These are phyloP conservation scores for Fusarium succisae DNA, from an alignment of 2,329 filamentous ascomycete genomes.

Conservation along the genomic window DNA sequence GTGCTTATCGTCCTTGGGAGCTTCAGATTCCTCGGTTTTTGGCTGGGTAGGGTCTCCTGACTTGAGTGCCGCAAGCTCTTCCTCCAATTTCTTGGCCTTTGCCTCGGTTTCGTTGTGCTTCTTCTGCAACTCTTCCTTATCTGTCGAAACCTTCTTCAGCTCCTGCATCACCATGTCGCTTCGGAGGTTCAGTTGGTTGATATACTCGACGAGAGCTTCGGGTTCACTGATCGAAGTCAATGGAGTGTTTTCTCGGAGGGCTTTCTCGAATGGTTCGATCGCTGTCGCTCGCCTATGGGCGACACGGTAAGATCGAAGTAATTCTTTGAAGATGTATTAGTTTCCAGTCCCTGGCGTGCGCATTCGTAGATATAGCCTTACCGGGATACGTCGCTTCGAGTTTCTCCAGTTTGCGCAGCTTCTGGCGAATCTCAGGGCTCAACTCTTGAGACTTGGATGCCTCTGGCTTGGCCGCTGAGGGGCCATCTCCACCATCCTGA, in stretches of 20 bases:
- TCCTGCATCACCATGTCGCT: slow-evolving; percentile 95
- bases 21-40: slow-evolving; percentile 46
- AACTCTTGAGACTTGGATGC: slow-evolving; percentile 60
- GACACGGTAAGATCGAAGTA: slow-evolving; percentile 89
- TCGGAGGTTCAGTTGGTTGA: slow-evolving; percentile 86
- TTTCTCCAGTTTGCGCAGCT: slow-evolving; percentile 87
- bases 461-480: slow-evolving; percentile 22
- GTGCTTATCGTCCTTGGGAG: slow-evolving; percentile 42
- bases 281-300: slow-evolving; percentile 87
- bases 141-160: slow-evolving; percentile 83
- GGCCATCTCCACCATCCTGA: slow-evolving; percentile 25
- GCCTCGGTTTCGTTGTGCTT: slow-evolving; percentile 76
- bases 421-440: slow-evolving; percentile 77
- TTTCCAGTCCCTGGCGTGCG: background rate
- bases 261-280: slow-evolving; percentile 93
- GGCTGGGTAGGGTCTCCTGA: slow-evolving; percentile 43
- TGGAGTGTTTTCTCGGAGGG: slow-evolving; percentile 90
- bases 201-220: slow-evolving; percentile 84
- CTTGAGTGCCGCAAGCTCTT: slow-evolving; percentile 67
- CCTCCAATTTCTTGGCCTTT: slow-evolving; percentile 67
- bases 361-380: slow-evolving; percentile 49
- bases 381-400: slow-evolving; percentile 88
- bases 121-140: slow-evolving; percentile 82
- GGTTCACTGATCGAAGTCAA: slow-evolving; percentile 89
- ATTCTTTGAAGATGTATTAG: slow-evolving; percentile 57